These are phyloP conservation scores for Pseudocercospora cruenta DNA, from an alignment of 2,329 filamentous ascomycete species.

Conservation along the genomic window DNA sequence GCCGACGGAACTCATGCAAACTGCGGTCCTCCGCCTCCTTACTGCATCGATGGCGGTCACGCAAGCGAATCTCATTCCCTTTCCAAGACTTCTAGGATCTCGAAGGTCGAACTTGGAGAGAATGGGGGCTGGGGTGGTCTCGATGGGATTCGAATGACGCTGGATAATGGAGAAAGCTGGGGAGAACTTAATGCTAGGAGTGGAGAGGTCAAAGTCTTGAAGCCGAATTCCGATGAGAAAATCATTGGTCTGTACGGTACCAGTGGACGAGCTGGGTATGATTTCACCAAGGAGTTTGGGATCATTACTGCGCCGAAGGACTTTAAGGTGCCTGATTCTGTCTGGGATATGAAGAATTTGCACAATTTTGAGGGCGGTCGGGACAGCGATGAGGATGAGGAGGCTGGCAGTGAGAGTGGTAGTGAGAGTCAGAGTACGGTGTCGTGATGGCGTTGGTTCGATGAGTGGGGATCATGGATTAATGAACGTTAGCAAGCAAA, in stretches of 20 bases:
- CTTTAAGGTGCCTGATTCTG: conserved; percentile 44
- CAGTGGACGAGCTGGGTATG: conserved; percentile 33
- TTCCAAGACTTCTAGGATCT: conserved; percentile 35
- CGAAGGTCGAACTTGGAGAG: conserved; percentile 38
- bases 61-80: conserved; percentile 38
- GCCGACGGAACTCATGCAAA: conserved; percentile 48
- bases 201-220: conserved; percentile 32
- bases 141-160: conserved; percentile 38
- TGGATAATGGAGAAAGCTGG: conserved; percentile 37
- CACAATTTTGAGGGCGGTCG: conserved; percentile 38
- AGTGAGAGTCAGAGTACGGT: conserved; percentile 14
- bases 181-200: conserved; percentile 34
- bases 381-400: background rate
- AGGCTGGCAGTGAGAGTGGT: background rate
- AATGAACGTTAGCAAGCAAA: background rate
- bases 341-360: conserved; percentile 50
- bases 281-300: conserved; percentile 48
- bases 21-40: conserved; percentile 44
- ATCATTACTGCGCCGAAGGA: conserved; percentile 51
- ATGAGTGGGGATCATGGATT: background rate
- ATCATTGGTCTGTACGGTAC: conserved; percentile 54
- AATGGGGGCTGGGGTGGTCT: conserved; percentile 22
- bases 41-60: conserved; percentile 41
- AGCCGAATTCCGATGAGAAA: conserved; percentile 41
- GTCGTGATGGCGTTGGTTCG: background rate